Evolutionary conservation across 192 early-diverging fungal genomes (phyloP).

Genomic region (Coemansia sp.): DNA sequence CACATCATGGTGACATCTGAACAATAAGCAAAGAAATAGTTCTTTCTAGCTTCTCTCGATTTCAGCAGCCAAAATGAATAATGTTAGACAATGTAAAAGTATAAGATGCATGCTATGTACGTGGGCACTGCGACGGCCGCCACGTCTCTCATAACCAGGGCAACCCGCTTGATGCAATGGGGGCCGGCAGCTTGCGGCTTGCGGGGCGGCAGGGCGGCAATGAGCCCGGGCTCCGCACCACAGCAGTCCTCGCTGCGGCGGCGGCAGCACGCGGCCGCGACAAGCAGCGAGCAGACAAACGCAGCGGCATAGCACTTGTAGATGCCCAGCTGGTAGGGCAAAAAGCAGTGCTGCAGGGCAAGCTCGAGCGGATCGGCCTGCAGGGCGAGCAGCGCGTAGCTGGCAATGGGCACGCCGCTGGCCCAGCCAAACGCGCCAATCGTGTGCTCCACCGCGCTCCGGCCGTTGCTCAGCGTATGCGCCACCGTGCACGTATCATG

Average conservation of each 20-base stretch:
- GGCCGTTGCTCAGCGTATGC: conserved; percentile 43
- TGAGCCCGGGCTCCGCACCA: neutral
- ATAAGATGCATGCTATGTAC: conserved; percentile 8
- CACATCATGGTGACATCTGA: too few species aligned
- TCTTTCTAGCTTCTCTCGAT: too few species aligned
- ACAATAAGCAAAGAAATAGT: too few species aligned
- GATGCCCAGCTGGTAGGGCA: conserved; percentile 66
- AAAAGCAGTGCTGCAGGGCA: conserved; percentile 54
- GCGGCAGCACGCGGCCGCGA: conserved; percentile 5
- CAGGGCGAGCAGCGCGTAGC: conserved; percentile 55
- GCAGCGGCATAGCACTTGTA: conserved; percentile 38
- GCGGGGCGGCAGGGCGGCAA: neutral
- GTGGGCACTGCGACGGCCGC: conserved; percentile 12
- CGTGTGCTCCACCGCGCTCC: too few species aligned
- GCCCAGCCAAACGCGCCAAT: conserved; percentile 63
- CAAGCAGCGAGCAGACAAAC: conserved; percentile 14
- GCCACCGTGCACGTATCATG: conserved; percentile 81
- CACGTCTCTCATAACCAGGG: conserved; percentile 3
- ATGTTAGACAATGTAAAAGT: conserved; percentile 10
- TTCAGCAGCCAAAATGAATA: too few species aligned
- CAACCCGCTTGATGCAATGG: neutral
- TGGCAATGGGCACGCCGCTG: conserved; percentile 55
- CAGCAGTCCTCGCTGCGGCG: neutral
- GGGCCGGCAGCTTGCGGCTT: neutral
- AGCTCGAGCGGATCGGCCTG: conserved; percentile 25